Conservation (phyloP, 345 rosid species). For the Pelargonium nanum region DNA sequence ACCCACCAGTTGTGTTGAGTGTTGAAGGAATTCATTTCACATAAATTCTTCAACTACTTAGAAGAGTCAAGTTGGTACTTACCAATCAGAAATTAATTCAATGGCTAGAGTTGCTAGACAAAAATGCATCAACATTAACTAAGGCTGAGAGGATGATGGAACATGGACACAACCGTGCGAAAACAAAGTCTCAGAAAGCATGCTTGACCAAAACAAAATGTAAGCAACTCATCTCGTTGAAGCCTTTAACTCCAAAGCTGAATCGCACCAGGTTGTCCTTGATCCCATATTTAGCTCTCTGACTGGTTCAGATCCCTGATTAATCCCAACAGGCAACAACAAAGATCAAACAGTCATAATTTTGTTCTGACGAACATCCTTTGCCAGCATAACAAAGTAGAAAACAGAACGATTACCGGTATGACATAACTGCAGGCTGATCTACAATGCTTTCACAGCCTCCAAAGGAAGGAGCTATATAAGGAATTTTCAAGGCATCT, state of each 20-base stretch:
- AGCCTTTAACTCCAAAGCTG: constrained; percentile 90
- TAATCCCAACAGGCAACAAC: too few species aligned
- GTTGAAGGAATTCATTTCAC: too few species aligned
- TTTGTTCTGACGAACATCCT: too few species aligned
- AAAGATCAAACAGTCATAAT: too few species aligned
- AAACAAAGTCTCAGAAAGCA: neutral
- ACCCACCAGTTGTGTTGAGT: too few species aligned
- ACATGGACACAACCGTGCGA: neutral
- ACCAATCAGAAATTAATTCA: neutral
- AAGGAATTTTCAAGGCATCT: constrained; percentile 84
- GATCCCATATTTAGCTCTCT: constrained; percentile 71
- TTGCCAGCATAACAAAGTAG: too few species aligned
- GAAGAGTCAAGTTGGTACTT: too few species aligned
- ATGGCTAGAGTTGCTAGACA: neutral
- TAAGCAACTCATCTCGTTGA: constrained; percentile 33
- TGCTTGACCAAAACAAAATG: too few species aligned
- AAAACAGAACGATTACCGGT: constrained; percentile 60
- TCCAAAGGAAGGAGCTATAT: constrained; percentile 97
- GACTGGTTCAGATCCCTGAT: constrained; percentile 84
- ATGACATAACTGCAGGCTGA: constrained; percentile 98
- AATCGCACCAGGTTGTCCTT: constrained; percentile 85
- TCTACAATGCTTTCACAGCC: constrained; percentile 97
- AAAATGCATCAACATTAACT: neutral
- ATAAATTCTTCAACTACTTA: too few species aligned
- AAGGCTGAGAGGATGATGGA: neutral